A percentile compares a stretch with the other conserved stretches of the same genome.
These are phyloP conservation scores for Picea glauca DNA, from an alignment of 75 land plant species.

Conservation along the genomic window DNA sequence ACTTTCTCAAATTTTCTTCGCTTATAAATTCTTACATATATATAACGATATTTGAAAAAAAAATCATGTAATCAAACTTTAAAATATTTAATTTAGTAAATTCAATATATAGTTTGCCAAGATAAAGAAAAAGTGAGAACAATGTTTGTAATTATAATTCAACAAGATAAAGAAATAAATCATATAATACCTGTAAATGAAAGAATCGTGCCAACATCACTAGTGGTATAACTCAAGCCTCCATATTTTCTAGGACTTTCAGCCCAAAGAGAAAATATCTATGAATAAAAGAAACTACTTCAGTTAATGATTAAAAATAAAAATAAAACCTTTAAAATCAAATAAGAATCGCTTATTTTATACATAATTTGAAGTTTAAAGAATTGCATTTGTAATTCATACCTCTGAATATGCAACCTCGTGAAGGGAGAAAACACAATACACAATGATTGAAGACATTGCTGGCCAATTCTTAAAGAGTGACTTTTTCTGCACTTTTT, in stretches of 20 bases:
- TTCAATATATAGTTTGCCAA: too few relatives aligned
- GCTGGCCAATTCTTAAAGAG: slow-evolving; percentile 32
- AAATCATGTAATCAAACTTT: too few relatives aligned
- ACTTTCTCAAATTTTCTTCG: too few relatives aligned
- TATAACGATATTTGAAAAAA: too few relatives aligned
- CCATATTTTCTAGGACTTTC: neutral
- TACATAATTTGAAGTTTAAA: neutral
- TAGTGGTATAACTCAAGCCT: neutral
- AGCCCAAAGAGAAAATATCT: neutral
- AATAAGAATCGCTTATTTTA: neutral
- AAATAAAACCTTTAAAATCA: too few relatives aligned
- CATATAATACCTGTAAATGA: neutral
- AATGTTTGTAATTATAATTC: too few relatives aligned
- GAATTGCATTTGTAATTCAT: neutral
- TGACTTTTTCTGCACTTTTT: slow-evolving; percentile 13
- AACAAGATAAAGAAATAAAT: neutral
- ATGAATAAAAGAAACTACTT: neutral
- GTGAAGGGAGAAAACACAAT: slow-evolving; percentile 45
- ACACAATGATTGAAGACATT: slow-evolving; percentile 35
- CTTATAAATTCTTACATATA: too few relatives aligned
- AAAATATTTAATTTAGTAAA: too few relatives aligned
- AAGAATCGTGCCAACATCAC: neutral
- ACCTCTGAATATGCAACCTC: slow-evolving; percentile 64
- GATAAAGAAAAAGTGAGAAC: too few relatives aligned
- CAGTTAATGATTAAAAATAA: too few relatives aligned